These are phyloP conservation scores for Lagenidium giganteum DNA, from an alignment of 352 stramenopile species.

Conservation along the genomic window DNA sequence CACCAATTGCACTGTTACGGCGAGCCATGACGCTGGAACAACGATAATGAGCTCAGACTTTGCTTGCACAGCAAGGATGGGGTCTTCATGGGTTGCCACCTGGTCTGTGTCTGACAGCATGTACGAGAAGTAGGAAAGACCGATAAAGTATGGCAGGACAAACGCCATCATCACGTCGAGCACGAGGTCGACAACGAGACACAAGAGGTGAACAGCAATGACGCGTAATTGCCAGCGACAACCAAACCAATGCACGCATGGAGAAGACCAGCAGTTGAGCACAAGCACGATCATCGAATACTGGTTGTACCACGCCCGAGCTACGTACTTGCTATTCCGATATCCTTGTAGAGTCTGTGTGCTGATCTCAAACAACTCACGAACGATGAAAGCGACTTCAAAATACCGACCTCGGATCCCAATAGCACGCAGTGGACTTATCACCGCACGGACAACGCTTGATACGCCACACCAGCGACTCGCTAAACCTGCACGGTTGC, in stretches of 20 bases:
- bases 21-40: no score
- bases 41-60: no score
- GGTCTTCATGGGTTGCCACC: no score
- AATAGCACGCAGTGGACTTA: no score
- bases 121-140: neutral
- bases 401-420: constrained; percentile 7
- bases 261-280: constrained; percentile 11
- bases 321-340: constrained; percentile 9
- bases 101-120: no score
- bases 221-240: constrained; percentile 4
- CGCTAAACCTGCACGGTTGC: no score
- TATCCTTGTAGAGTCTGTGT: constrained; percentile 20
- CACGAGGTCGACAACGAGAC: constrained; percentile 16
- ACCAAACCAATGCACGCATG: constrained; percentile 9
- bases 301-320: constrained; percentile 18
- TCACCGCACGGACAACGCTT: no score
- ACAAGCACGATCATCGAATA: constrained; percentile 10
- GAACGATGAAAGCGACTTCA: constrained; percentile 5
- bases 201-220: constrained; percentile 15
- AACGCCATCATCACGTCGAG: constrained; percentile 16
- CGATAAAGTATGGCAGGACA: neutral
- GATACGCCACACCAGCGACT: no score
- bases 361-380: constrained; percentile 13
- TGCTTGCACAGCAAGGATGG: no score
- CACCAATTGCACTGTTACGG: no score